A percentile compares a stretch with the other conserved stretches of the same genome.
phyloP scores from a whole-genome alignment of 148 eudicot genomes.

The Vaccinium darrowii region DNA sequence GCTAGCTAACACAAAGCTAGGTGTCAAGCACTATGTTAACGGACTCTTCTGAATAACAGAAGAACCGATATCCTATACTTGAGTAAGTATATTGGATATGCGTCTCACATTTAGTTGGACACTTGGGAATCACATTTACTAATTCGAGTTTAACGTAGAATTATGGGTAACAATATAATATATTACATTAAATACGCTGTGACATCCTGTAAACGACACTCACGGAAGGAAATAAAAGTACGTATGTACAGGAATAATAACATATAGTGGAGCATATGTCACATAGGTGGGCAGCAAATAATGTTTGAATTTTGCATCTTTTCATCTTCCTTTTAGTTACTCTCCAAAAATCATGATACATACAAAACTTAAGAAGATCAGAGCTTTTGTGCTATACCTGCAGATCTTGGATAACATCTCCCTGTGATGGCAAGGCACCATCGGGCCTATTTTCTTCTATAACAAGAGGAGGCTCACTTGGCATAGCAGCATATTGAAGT shows the following conservation, averaged over 20 bases:
- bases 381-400: slow-evolving; percentile 29
- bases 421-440: slow-evolving; percentile 48
- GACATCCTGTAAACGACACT: not conserved
- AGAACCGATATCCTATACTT: not conserved
- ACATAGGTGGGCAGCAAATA: not conserved
- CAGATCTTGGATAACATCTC: slow-evolving; percentile 41
- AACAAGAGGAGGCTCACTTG: slow-evolving; percentile 58
- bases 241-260: not conserved
- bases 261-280: not conserved
- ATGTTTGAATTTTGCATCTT: not conserved
- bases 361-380: not conserved
- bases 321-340: not conserved
- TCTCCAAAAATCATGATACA: not conserved
- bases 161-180: not conserved
- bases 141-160: not conserved
- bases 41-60: not conserved
- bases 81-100: not conserved
- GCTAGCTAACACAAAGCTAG: too few relatives aligned
- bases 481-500: slow-evolving; percentile 48
- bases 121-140: not conserved
- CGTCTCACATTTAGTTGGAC: not conserved
- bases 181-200: too few relatives aligned
- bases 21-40: too few relatives aligned
- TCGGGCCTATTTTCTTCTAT: slow-evolving; percentile 45
- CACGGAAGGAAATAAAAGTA: not conserved